Percentiles rank a stretch among this genome's conserved stretches.
Conservation (phyloP, 331 rosid genomes). For the Malus hybrid region DNA sequence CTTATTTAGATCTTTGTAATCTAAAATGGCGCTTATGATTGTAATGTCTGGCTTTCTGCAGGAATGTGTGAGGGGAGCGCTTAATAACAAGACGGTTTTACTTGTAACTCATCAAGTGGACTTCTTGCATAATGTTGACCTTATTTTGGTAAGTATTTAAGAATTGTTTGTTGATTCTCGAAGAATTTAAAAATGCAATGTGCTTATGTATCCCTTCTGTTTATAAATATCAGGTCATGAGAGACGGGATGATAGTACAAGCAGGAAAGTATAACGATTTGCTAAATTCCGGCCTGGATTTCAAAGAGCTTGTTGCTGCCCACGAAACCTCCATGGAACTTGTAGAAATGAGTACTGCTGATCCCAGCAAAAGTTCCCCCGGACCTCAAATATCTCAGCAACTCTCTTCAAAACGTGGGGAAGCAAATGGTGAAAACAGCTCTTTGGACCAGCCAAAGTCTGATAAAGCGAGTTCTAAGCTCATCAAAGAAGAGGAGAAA, state of each 20-base stretch:
- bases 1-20: neutral
- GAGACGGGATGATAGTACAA: slow-evolving; percentile 69
- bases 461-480: slow-evolving; percentile 52
- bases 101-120: slow-evolving; percentile 94
- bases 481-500: slow-evolving; percentile 81
- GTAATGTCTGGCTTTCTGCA: slow-evolving; percentile 17
- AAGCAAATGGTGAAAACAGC: slow-evolving; percentile 41
- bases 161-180: neutral
- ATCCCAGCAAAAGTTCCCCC: slow-evolving; percentile 30
- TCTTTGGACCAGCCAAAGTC: slow-evolving; percentile 42
- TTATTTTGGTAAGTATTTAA: slow-evolving; percentile 43
- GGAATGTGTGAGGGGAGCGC: slow-evolving; percentile 81
- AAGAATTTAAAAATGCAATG: neutral
- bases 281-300: slow-evolving; percentile 51
- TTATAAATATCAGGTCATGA: slow-evolving; percentile 52
- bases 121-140: slow-evolving; percentile 79
- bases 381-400: slow-evolving; percentile 23
- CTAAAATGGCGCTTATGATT: neutral
- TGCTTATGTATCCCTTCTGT: neutral
- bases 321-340: slow-evolving; percentile 87
- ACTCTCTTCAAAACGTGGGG: slow-evolving; percentile 22
- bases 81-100: slow-evolving; percentile 67
- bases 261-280: slow-evolving; percentile 65
- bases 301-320: slow-evolving; percentile 70
- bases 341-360: slow-evolving; percentile 44